phyloP scores from a whole-genome alignment of 1,139 yeast species.

The Nakaseomyces delphensis region DNA sequence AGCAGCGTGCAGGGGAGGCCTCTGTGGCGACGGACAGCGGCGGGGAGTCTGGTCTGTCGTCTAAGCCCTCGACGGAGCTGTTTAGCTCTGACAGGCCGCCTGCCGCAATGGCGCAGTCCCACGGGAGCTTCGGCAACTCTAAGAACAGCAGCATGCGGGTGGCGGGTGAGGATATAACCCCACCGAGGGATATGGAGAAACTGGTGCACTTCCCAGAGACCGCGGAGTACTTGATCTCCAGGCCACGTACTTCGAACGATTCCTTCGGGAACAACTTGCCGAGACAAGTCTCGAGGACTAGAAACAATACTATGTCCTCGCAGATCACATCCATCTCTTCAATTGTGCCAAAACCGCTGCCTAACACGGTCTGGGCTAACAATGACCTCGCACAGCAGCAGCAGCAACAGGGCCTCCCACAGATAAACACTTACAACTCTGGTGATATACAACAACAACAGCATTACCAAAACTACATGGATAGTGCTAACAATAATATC shows the following conservation, averaged over 20 bases:
- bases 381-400: constrained; percentile 15
- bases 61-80: constrained; percentile 6
- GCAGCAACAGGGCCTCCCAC: constrained; percentile 8
- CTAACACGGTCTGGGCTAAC: constrained; percentile 25
- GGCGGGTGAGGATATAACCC: constrained; percentile 15
- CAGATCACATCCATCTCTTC: constrained; percentile 30
- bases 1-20: constrained; percentile 9
- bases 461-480: constrained; percentile 14
- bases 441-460: constrained; percentile 5
- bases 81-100: background rate
- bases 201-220: constrained; percentile 26
- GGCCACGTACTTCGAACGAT: constrained; percentile 27
- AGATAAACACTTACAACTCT: constrained; percentile 3
- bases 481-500: background rate
- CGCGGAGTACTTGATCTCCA: constrained; percentile 15
- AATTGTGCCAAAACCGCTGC: constrained; percentile 18
- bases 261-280: constrained; percentile 20
- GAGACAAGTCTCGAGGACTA: constrained; percentile 25
- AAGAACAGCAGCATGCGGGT: background rate
- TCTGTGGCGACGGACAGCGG: constrained; percentile 7
- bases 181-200: constrained; percentile 24
- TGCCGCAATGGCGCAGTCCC: background rate
- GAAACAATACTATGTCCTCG: constrained; percentile 30
- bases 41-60: constrained; percentile 5
- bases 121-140: background rate